Conservation (phyloP, 2,329 filamentous ascomycete genomes). For the Teratosphaeria destructans region DNA sequence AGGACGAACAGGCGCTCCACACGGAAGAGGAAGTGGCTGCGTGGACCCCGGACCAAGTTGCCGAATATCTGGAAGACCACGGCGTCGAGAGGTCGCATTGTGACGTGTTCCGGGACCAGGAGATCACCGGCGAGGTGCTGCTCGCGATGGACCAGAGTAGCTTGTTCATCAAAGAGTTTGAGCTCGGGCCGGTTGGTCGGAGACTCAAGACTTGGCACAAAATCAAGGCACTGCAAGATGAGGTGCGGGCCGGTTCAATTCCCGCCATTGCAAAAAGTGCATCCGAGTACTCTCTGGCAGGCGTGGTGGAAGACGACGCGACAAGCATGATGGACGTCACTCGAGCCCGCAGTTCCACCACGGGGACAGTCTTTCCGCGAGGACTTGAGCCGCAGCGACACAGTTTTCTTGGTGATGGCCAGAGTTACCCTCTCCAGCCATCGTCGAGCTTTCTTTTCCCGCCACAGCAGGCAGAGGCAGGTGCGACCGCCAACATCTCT, state of each 20-base stretch:
- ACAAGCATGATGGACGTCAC: constrained; percentile 28
- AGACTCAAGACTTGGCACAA: constrained; percentile 94
- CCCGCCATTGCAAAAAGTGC: constrained; percentile 24
- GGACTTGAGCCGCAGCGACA: constrained; percentile 6
- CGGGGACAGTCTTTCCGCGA: constrained; percentile 15
- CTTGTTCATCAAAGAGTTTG: constrained; percentile 89
- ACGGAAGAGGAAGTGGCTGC: constrained; percentile 62
- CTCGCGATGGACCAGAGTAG: constrained; percentile 93
- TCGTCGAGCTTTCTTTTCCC: background rate
- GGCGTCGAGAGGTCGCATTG: constrained; percentile 86
- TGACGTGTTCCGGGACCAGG: constrained; percentile 88
- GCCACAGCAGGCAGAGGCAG: background rate
- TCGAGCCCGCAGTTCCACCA: constrained; percentile 38
- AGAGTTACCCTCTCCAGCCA: constrained; percentile 5
- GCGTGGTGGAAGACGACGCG: constrained; percentile 24
- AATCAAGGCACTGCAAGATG: constrained; percentile 82
- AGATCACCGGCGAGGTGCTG: constrained; percentile 88
- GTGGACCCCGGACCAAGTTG: constrained; percentile 75
- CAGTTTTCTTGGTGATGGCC: constrained; percentile 5
- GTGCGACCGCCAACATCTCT: constrained; percentile 3
- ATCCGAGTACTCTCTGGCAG: constrained; percentile 31
- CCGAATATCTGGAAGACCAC: constrained; percentile 74
- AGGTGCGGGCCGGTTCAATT: constrained; percentile 55
- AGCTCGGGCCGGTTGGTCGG: constrained; percentile 80
- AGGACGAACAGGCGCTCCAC: constrained; percentile 69